Percentiles rank a stretch among this genome's conserved stretches.
phyloP scores from a whole-genome alignment of 75 land plant genomes.

The Selaginella moellendorffii region DNA sequence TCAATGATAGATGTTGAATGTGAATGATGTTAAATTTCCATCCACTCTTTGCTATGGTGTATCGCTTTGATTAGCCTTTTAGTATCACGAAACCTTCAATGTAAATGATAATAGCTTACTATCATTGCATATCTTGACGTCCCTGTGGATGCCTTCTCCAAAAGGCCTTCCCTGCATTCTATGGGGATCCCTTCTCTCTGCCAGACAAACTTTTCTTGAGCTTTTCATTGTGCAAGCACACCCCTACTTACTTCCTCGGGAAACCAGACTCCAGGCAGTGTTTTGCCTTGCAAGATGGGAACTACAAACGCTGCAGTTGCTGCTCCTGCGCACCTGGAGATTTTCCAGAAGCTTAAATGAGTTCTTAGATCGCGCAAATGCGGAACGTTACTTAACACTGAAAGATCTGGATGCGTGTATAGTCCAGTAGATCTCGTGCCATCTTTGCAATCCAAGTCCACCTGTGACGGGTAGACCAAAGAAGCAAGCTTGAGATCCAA shows the following conservation, averaged over 20 bases:
- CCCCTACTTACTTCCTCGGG: constrained; percentile 64
- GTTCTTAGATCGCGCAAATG: not conserved
- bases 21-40: too few species aligned
- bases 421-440: constrained; percentile 48
- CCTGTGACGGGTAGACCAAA: too few species aligned
- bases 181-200: constrained; percentile 69
- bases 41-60: too few species aligned
- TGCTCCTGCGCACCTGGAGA: constrained; percentile 65
- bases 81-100: too few species aligned
- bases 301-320: constrained; percentile 79
- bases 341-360: not conserved
- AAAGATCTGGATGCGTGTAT: constrained; percentile 64
- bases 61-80: too few species aligned
- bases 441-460: constrained; percentile 70
- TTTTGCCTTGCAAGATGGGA: constrained; percentile 76
- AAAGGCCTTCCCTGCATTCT: constrained; percentile 53
- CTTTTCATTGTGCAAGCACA: not conserved
- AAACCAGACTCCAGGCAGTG: constrained; percentile 93
- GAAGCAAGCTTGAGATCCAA: not conserved
- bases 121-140: constrained; percentile 74
- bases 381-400: constrained; percentile 29
- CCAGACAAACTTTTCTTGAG: not conserved
- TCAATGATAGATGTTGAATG: too few species aligned
- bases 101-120: too few species aligned
- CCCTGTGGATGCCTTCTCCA: constrained; percentile 66